A percentile compares a stretch with the other conserved stretches of the same genome.
Evolutionary conservation across 2,329 filamentous ascomycete genomes (phyloP).

Genomic region (Clathrospora elynae): DNA sequence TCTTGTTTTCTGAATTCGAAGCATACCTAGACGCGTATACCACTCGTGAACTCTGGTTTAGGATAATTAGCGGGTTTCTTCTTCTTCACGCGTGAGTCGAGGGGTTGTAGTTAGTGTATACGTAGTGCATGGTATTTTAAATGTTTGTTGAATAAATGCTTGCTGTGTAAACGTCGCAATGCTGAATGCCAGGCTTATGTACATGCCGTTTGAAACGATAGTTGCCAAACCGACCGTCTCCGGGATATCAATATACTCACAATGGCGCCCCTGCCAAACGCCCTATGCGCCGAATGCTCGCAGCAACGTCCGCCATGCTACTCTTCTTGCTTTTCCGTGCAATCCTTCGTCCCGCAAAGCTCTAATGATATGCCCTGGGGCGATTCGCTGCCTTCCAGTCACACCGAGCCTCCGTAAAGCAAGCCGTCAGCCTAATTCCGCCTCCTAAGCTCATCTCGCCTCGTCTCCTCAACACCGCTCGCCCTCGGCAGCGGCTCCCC

Average conservation of each 20-base stretch:
- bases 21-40: too few species aligned
- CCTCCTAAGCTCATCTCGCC: constrained; percentile 34
- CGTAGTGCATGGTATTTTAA: too few species aligned
- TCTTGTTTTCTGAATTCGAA: too few species aligned
- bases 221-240: constrained; percentile 1
- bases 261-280: constrained; percentile 6
- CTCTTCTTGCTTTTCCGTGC: neutral
- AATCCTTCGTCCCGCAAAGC: neutral
- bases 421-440: constrained; percentile 22
- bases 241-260: constrained; percentile 20
- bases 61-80: too few species aligned
- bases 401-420: neutral
- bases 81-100: too few species aligned
- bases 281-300: constrained; percentile 12
- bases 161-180: too few species aligned
- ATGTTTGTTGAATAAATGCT: too few species aligned
- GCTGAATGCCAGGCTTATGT: constrained; percentile 8
- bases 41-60: too few species aligned
- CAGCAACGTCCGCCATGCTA: too few species aligned
- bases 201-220: constrained; percentile 6
- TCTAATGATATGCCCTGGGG: neutral
- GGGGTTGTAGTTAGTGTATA: too few species aligned
- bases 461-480: constrained; percentile 22
- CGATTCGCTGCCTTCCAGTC: neutral
- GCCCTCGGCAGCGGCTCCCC: constrained; percentile 33